Evolutionary conservation across 2,329 filamentous ascomycete genomes (phyloP), one percentile per base, ranked within the genome.

Genomic region (Magnaporthiopsis incrustans): DNA sequence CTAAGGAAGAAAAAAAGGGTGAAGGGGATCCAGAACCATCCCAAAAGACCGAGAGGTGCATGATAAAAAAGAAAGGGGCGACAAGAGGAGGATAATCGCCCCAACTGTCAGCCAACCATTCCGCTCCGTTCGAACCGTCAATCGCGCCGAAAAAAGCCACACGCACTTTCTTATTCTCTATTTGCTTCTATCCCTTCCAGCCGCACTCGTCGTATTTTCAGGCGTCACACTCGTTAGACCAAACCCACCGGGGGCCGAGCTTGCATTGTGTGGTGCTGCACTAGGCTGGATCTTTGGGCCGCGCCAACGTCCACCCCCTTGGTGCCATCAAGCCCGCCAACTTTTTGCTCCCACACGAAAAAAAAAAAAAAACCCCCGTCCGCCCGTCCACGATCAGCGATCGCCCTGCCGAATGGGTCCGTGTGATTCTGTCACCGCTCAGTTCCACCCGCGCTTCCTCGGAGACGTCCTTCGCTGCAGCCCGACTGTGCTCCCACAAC

Each of bases 391-490:
- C 60, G 60, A 57, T 57, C 56, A 57, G 56, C 25, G 18, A 50
- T 25, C 35, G 59, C 30, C 22, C 56, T 27, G 27, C 44, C 60
- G 60, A 57, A 62, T 62, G 50, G 44, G 60, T 57, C 60, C 26
- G 60, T 62, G 60, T 56, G 30, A 11, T 32, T 22, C 50, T 57
- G 38, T 56, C 38, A 57, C 44, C 44, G 44, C 60, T 44, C 44
- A 62, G 50, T 53, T 44, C 60, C 32, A 30, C 60, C 44, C 18
- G 32, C 44, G 35, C 60, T 15, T 56, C 60, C n/a, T 30, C 44
- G 18, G 32, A 12, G 26, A 27, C 44, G 53, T 26, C 60, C 53
- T 25, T 18, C 27, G 18, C 60, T 56, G 26, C 50, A 57, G 30
- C 38, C 60, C 60, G 50, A 30, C 60, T 35, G 44, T 44, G 60